phyloP scores from a whole-genome alignment of 768 basidiomycete genomes.

The Russula vinacea region DNA sequence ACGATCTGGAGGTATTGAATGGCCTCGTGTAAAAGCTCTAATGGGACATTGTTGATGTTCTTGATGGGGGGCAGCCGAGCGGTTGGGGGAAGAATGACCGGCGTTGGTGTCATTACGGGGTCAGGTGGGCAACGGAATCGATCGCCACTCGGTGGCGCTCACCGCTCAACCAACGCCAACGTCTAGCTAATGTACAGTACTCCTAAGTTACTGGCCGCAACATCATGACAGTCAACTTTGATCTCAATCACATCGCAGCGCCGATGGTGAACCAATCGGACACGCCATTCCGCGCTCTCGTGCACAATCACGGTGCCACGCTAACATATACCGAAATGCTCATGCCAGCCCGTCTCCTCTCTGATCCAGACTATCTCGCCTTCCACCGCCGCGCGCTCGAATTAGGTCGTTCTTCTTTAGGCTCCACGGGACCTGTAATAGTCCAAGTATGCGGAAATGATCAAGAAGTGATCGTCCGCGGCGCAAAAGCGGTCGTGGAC shows the following conservation, averaged over 20 bases:
- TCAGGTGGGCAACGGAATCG: neutral
- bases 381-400: constrained; percentile 58
- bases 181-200: neutral
- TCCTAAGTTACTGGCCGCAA: neutral
- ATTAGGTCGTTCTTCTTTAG: constrained; percentile 30
- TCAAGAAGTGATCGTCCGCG: constrained; percentile 55
- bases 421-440: constrained; percentile 48
- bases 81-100: constrained; percentile 8
- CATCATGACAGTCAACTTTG: constrained; percentile 18
- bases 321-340: constrained; percentile 79
- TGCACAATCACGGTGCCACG: constrained; percentile 60
- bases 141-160: neutral
- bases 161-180: neutral
- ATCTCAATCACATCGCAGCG: constrained; percentile 50
- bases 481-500: constrained; percentile 55
- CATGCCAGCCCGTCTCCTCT: constrained; percentile 54
- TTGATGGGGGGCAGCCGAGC: constrained; percentile 21
- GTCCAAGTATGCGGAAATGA: constrained; percentile 75
- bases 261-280: constrained; percentile 84
- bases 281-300: constrained; percentile 64
- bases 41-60: neutral
- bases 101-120: neutral
- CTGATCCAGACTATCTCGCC: constrained; percentile 63
- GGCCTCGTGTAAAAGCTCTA: constrained; percentile 39
- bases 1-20: constrained; percentile 51